A percentile compares a stretch with the other conserved stretches of the same genome.
Evolutionary conservation across 345 rosid genomes (phyloP).

Genomic region (Rhodomyrtus tomentosa): DNA sequence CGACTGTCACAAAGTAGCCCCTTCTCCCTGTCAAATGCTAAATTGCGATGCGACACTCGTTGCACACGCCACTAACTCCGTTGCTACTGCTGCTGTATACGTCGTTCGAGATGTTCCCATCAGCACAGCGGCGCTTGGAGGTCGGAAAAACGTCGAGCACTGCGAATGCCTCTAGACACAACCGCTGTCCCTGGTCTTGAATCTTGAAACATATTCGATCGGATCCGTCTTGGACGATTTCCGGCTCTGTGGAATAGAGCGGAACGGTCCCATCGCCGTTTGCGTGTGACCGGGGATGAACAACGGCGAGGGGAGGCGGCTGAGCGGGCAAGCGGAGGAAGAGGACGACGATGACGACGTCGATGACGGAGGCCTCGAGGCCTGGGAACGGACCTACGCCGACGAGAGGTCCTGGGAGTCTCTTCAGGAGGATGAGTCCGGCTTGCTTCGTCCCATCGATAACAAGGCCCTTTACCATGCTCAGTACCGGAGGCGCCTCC

Average conservation of each 20-base stretch:
- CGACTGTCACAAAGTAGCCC: neutral
- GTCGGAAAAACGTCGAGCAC: neutral
- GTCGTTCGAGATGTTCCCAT: neutral
- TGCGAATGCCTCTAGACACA: neutral
- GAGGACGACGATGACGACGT: constrained; percentile 67
- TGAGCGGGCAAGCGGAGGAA: constrained; percentile 31
- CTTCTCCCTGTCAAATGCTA: no score
- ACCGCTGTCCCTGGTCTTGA: neutral
- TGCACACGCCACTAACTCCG: neutral
- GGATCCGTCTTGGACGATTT: neutral
- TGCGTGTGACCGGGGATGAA: constrained; percentile 13
- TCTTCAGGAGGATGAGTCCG: constrained; percentile 88
- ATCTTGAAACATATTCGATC: neutral
- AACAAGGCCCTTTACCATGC: constrained; percentile 55
- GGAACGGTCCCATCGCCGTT: neutral
- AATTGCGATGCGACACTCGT: neutral
- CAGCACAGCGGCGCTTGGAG: neutral
- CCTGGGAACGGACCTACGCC: constrained; percentile 70
- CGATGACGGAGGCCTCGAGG: constrained; percentile 39
- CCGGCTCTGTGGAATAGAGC: neutral
- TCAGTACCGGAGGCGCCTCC: constrained; percentile 62
- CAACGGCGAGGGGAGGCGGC: constrained; percentile 26
- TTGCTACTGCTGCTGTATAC: neutral
- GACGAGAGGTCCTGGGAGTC: constrained; percentile 89
- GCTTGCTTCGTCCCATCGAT: constrained; percentile 66